phyloP scores from a whole-genome alignment of 2,329 filamentous ascomycete species.

The Hypoxylon rubiginosum region DNA sequence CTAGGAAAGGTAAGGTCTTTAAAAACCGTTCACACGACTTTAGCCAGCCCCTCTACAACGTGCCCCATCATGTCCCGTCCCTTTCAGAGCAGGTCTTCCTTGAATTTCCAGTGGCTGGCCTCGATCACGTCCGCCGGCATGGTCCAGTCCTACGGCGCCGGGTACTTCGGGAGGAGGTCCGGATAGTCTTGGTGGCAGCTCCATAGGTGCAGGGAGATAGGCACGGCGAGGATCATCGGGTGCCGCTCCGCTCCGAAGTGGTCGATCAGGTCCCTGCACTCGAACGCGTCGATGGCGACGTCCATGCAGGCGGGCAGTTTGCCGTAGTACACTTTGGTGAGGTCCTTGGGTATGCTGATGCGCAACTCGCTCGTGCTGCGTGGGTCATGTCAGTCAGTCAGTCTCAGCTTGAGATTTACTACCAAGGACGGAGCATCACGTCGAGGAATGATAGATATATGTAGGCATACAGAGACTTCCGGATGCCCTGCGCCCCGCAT shows the following conservation, averaged over 20 bases:
- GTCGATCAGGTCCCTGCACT: conserved; percentile 31
- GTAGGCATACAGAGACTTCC: conserved; percentile 27
- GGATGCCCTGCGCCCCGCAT: conserved; percentile 15
- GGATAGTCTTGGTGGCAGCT: conserved; percentile 39
- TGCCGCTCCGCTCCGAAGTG: conserved; percentile 38
- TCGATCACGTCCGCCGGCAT: conserved; percentile 40
- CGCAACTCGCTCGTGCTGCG: conserved; percentile 30
- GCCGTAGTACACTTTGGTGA: conserved; percentile 35
- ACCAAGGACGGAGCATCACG: neutral
- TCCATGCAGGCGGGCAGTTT: conserved; percentile 38
- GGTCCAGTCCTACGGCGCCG: conserved; percentile 39
- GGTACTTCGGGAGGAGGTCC: conserved; percentile 39
- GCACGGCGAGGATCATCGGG: conserved; percentile 40
- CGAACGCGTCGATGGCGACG: conserved; percentile 27
- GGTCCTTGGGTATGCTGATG: conserved; percentile 34
- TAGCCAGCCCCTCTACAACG: neutral
- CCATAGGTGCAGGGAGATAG: conserved; percentile 38
- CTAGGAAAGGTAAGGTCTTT: neutral
- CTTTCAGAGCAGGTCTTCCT: conserved; percentile 37
- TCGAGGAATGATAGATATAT: neutral
- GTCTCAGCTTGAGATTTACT: neutral
- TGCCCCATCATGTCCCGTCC: neutral
- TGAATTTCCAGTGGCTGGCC: conserved; percentile 38
- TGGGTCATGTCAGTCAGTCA: conserved; percentile 8
- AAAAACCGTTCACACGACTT: too few relatives aligned